phyloP scores from a whole-genome alignment of 208 protist genomes.

The Wallacemonas collosoma region DNA sequence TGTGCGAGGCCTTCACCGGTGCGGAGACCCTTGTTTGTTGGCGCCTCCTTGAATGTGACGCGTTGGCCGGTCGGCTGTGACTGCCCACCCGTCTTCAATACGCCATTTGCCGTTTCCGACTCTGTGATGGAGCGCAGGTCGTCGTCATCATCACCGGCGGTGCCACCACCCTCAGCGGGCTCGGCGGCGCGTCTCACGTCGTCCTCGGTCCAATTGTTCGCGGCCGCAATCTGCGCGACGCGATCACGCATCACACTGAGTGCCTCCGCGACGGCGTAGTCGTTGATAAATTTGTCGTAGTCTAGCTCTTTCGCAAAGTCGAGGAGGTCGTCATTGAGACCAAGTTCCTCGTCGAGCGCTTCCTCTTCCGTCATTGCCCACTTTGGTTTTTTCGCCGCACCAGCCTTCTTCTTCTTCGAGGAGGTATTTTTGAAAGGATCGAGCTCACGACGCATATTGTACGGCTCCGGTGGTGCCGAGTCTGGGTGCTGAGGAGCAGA shows the following conservation, averaged over 20 bases:
- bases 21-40: constrained; percentile 21
- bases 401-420: constrained; percentile 36
- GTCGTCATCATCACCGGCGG: constrained; percentile 40
- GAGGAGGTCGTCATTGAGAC: constrained; percentile 65
- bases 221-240: constrained; percentile 76
- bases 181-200: constrained; percentile 52
- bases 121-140: constrained; percentile 37
- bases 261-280: constrained; percentile 90
- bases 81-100: constrained; percentile 4
- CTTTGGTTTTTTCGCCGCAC: constrained; percentile 70
- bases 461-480: constrained; percentile 26
- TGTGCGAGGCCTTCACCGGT: constrained; percentile 23
- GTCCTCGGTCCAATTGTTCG: constrained; percentile 77
- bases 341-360: constrained; percentile 84
- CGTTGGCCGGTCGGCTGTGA: not conserved
- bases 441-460: constrained; percentile 37
- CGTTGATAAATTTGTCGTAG: constrained; percentile 89
- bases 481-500: constrained; percentile 2
- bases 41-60: constrained; percentile 4
- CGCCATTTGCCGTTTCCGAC: constrained; percentile 24
- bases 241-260: constrained; percentile 89
- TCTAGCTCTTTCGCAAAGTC: constrained; percentile 88
- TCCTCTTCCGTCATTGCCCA: constrained; percentile 93
- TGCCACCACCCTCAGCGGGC: constrained; percentile 14
- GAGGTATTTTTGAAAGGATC: constrained; percentile 25